Base-by-base conservation (phyloP, 176 grass and related monocot species). In the Microstegium vimineum region DNA sequence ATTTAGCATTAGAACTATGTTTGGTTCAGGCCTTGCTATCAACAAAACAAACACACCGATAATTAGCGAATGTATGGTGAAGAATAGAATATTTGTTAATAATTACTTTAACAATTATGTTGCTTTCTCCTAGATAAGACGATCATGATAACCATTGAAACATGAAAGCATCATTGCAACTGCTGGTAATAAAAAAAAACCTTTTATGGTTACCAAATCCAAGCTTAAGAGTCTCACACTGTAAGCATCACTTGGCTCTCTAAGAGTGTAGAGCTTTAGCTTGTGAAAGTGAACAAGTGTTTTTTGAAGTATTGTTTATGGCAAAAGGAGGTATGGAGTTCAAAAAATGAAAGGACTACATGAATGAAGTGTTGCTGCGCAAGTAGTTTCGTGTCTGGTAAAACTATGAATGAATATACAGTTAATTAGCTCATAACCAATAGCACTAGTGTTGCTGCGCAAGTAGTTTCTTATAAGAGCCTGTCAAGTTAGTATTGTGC, bases 81-180 rank as follows among this genome's bases (percentile, higher is more conserved):
- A 38, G 9, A 20, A 12, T 23, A 23, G 2, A 67, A 7, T 18
- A 20, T 2, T 51, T 5, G 4, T 36, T 51, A 51, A 8, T 51
- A 51, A 17, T 51, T 51, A 51, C 47, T 51, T 51, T 40, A n/a
- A 69, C 4, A 69, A 40, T n/a, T n/a, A 67, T 34, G 65, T 38
- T 20, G 11, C 34, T 70, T 70, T 71, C 68, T 71, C 23, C 6
- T 6, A 28, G 69, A 22, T 23, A 27, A 15, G 68, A n/a, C n/a
- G n/a, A 13, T 71, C 40, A 70, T 42, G 37, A 70, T 70, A 69
- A 37, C 66, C 67, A 71, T 14, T 45, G 38, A 71, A 71, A 71
- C 68, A 42, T 45, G 68, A 71, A 45, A 71, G 15, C 68, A 45
- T 1, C 68, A 4, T 45, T 45, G 12, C 68, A 71, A 45, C 68